Base-by-base conservation (phyloP, 768 basidiomycete genomes). In the Hemileccinum rubropunctum region DNA sequence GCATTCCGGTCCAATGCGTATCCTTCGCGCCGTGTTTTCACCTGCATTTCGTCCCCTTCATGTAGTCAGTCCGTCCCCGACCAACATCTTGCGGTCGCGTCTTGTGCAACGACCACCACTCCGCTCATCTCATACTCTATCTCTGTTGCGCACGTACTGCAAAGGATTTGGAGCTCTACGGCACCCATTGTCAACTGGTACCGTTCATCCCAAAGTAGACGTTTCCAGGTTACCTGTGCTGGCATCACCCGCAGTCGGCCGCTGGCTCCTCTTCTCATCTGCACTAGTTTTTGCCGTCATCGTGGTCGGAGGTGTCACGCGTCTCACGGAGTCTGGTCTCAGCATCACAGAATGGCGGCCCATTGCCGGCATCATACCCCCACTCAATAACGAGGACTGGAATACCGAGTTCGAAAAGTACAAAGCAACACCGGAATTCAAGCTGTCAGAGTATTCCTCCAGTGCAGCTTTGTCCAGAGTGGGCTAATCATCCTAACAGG, bases 261-360 rank as follows among this genome's bases (percentile, higher is more conserved):
- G 78, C 51, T 98, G 95, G 93, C 81, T 99, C 15, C 76, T 95
- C 61, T 65, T 79, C 44, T 95, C 92, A 14, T 88, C 93, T 1
- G 82, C 81, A 5, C 74, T 99, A 28, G 92, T 95, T 20, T 87
- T 98, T 57, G 86, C 84, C 17, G 91, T 99, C 64, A 84, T 98
- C 59, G 86, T 98, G 46, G 90, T 99, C 5, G 97, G 97, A 26
- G 97, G 95, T 9, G 80, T 99, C 51, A 99, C 97, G 3, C 87
- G 97, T 37, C 80, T 99, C 51, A 99, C 97, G 2, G 97, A 99
- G 70, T 95, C 93, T 14, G 97, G 97, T 13, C 74, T 99, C 52
- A 95, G 92, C 66, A 99, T 99, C 67, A 97, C 94, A 20, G 97
- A 99, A 76, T 99, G 97, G 97, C 79, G 81, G 45, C 94, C 95